Evolutionary conservation across 1,139 yeast genomes (phyloP).

Genomic region (Sugiyamaella sp.): DNA sequence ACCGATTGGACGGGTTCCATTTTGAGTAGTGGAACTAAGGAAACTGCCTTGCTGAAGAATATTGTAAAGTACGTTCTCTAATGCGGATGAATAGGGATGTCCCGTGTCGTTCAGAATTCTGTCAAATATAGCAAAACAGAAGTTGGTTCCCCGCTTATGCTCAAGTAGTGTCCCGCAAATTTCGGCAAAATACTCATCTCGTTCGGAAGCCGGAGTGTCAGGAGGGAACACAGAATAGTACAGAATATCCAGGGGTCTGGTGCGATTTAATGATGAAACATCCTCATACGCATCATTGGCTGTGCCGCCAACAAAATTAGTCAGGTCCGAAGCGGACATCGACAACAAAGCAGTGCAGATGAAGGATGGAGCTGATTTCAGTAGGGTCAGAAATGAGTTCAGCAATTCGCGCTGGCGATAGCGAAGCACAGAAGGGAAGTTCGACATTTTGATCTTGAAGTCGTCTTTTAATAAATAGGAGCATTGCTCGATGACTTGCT

Average conservation of each 20-base stretch:
- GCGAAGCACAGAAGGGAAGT: slow-evolving; percentile 30
- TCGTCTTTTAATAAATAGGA: slow-evolving; percentile 32
- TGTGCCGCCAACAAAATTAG: slow-evolving; percentile 28
- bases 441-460: slow-evolving; percentile 25
- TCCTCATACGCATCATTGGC: slow-evolving; percentile 34
- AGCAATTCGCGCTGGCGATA: slow-evolving; percentile 37
- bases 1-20: slow-evolving; percentile 7
- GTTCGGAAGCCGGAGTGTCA: slow-evolving; percentile 31
- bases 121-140: slow-evolving; percentile 34
- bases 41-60: slow-evolving; percentile 37
- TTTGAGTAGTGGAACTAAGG: slow-evolving; percentile 23
- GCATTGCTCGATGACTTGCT: slow-evolving; percentile 34
- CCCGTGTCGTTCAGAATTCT: slow-evolving; percentile 31
- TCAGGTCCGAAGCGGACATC: slow-evolving; percentile 34
- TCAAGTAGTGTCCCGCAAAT: slow-evolving; percentile 34
- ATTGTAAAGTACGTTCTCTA: slow-evolving; percentile 32
- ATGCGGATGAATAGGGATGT: slow-evolving; percentile 29
- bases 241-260: slow-evolving; percentile 39
- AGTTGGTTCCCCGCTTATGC: slow-evolving; percentile 30
- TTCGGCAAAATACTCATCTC: slow-evolving; percentile 40
- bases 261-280: slow-evolving; percentile 35
- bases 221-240: slow-evolving; percentile 40
- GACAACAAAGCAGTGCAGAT: slow-evolving; percentile 40
- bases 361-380: slow-evolving; percentile 43
- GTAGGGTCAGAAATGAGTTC: slow-evolving; percentile 40